Conservation (phyloP, 2,329 filamentous ascomycete genomes). For the Scytalidium sp. region DNA sequence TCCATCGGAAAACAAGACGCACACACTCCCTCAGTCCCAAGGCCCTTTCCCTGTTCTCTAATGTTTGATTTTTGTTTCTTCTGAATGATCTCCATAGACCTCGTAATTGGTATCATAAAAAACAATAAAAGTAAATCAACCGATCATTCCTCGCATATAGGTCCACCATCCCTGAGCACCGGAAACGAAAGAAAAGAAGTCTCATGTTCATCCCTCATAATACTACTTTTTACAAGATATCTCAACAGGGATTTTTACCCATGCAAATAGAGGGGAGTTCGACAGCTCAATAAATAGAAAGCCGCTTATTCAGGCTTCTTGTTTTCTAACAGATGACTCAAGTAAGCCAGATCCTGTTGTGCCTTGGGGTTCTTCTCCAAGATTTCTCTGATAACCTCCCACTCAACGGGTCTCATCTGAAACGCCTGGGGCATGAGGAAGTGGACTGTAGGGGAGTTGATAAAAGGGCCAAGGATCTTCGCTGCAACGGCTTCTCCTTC, state of each 20-base stretch:
- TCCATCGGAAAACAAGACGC: background rate
- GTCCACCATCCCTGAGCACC: too few species aligned
- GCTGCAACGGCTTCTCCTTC: slow-evolving; percentile 56
- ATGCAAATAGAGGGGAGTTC: background rate
- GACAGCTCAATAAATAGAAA: background rate
- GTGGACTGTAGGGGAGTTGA: slow-evolving; percentile 61
- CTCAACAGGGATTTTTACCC: background rate
- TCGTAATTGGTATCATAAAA: background rate
- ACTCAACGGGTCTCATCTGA: slow-evolving; percentile 67
- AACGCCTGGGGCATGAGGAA: slow-evolving; percentile 69
- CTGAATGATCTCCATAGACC: too few species aligned
- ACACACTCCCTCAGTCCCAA: background rate
- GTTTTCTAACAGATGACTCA: slow-evolving; percentile 51
- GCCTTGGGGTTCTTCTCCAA: slow-evolving; percentile 26
- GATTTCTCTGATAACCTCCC: slow-evolving; percentile 64
- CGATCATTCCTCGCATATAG: too few species aligned
- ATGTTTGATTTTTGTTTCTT: background rate
- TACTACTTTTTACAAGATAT: background rate
- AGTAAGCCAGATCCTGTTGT: slow-evolving; percentile 40
- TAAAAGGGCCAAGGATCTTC: slow-evolving; percentile 60
- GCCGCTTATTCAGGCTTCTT: background rate
- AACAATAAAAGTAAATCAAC: background rate
- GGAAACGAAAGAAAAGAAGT: background rate
- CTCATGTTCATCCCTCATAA: background rate
- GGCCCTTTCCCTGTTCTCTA: background rate